Base-by-base conservation (phyloP, 1,284 basidiomycete genomes). In the Apiotrichum porosum region DNA sequence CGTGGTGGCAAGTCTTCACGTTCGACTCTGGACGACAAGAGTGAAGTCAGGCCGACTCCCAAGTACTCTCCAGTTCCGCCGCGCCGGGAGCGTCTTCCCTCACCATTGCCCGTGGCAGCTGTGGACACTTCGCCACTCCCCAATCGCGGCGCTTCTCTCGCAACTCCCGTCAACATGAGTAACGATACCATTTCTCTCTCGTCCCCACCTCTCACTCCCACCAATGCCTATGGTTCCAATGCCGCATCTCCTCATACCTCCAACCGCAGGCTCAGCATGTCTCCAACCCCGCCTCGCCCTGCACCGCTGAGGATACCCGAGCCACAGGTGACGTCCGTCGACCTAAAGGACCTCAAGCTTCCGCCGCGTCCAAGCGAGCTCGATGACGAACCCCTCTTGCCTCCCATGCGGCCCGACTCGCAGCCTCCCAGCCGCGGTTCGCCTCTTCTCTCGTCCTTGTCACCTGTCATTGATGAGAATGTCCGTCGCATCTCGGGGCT, bases 281-380 rank as follows among this genome's bases (percentile, higher is more conserved):
- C 26, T 12, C 26, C 26, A 28, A 6, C 26, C 8, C 26, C 26
- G 26, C 26, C 26, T 28, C 8, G 8, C 12, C 26, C 26, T 28
- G 26, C 12, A 6, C 26, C 26, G 6, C 26, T 28, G 8, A 6
- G 26, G 8, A 6, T 28, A 10, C 8, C 21, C 6, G 31, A 34
- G 18, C 40, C 40, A 3, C 40, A 42, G 15, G n/a, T n/a, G n/a
- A n/a, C n/a, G n/a, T n/a, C n/a, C n/a, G n/a, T 42, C 9, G 22
- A 6, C 9, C 12, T 42, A 4, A 34, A 41, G 0, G 21, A 44
- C 6, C 37, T 62, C 37, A 56, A 59, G 34, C 58, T 69, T 12
- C 66, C 66, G 22, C 54, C 65, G 6, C 62, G 65, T 9, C 66
- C 66, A 2, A 62, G 66, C 43, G 59, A 64, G 49, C 60, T 69